Conservation (phyloP, 2,329 filamentous ascomycete genomes). For the Podosphaera leucotricha region DNA sequence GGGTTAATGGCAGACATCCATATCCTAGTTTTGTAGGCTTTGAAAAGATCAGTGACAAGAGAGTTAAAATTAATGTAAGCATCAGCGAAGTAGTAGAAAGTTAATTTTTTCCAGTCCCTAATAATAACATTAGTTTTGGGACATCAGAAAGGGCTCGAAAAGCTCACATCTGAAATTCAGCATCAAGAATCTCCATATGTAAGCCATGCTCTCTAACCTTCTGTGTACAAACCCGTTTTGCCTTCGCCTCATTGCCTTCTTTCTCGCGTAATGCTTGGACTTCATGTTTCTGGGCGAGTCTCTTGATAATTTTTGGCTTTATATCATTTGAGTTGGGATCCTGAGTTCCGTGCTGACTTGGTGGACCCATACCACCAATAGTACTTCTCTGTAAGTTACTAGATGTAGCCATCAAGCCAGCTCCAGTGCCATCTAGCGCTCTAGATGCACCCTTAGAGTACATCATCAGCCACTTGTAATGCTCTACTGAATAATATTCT, state of each 20-base stretch:
- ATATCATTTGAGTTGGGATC: constrained; percentile 51
- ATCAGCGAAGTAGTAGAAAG: constrained; percentile 97
- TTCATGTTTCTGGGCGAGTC: constrained; percentile 77
- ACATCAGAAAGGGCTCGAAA: constrained; percentile 7
- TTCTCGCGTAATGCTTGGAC: constrained; percentile 77
- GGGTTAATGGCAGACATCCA: constrained; percentile 99
- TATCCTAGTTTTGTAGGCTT: constrained; percentile 97
- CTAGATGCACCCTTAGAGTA: constrained; percentile 61
- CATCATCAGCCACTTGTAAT: constrained; percentile 98
- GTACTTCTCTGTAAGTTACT: constrained; percentile 44
- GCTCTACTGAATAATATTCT: constrained; percentile 78
- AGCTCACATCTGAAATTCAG: constrained; percentile 91
- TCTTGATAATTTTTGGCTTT: constrained; percentile 91
- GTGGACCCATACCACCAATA: constrained; percentile 56
- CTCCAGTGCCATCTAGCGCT: constrained; percentile 33
- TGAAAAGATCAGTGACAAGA: constrained; percentile 90
- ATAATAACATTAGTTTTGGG: constrained; percentile 1
- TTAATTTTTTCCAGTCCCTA: constrained; percentile 97
- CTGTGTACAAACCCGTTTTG: constrained; percentile 86
- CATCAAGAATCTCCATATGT: constrained; percentile 96
- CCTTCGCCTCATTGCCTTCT: constrained; percentile 92
- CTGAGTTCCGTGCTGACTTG: constrained; percentile 48
- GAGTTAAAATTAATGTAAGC: constrained; percentile 98
- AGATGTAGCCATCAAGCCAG: constrained; percentile 38
- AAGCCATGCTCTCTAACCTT: constrained; percentile 87